Evolutionary conservation across 1,284 basidiomycete genomes (phyloP).

Genomic region (Moesziomyces parantarcticus): DNA sequence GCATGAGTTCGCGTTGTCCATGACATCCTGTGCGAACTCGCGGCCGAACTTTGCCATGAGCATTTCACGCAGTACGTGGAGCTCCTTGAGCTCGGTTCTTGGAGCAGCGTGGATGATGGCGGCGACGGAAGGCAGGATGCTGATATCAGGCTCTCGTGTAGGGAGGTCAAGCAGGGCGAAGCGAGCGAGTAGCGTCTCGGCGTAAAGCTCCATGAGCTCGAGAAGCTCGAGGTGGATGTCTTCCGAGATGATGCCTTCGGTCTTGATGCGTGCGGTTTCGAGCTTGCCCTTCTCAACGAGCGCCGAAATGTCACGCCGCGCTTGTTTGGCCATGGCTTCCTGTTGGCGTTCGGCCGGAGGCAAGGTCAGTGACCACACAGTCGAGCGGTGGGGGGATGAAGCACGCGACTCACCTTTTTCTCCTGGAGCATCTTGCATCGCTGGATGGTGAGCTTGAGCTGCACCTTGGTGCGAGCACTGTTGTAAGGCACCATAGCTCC

Average conservation of each 20-base stretch:
- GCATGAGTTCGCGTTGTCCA: constrained; percentile 83
- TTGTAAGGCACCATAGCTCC: constrained; percentile 58
- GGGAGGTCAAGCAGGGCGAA: constrained; percentile 89
- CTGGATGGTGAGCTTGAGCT: constrained; percentile 84
- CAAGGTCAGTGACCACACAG: background rate
- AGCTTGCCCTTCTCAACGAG: constrained; percentile 81
- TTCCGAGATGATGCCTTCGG: constrained; percentile 84
- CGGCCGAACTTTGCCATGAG: constrained; percentile 92
- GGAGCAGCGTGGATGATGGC: constrained; percentile 90
- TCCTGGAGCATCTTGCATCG: constrained; percentile 87
- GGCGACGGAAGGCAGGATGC: constrained; percentile 78
- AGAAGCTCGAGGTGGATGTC: constrained; percentile 73
- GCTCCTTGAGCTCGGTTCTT: constrained; percentile 78
- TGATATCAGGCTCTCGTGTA: constrained; percentile 82
- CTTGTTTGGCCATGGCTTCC: constrained; percentile 85
- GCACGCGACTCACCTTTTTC: constrained; percentile 76
- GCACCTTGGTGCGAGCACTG: constrained; percentile 59
- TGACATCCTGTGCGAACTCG: constrained; percentile 80
- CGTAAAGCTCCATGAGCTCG: constrained; percentile 92
- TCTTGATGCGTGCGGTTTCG: constrained; percentile 84
- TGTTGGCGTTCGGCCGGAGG: background rate
- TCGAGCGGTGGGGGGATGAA: background rate
- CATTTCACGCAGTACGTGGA: constrained; percentile 89
- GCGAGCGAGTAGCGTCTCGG: constrained; percentile 88
- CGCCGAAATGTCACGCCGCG: constrained; percentile 81